Evolutionary conservation across 108 stramenopile species (phyloP).

Genomic region (Nannochloropsis granulata): DNA sequence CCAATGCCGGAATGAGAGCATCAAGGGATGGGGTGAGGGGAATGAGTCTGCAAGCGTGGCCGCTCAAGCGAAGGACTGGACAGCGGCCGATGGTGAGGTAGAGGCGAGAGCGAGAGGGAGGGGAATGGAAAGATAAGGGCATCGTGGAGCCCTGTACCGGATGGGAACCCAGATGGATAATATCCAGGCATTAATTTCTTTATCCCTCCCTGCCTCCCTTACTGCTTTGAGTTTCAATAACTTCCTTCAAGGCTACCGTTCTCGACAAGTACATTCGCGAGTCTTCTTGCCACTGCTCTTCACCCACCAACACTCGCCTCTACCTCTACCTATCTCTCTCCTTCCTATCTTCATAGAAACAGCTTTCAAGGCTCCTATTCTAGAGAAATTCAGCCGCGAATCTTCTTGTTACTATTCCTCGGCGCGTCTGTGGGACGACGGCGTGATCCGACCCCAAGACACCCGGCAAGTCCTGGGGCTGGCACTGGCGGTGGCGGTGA

Average conservation of each 20-base stretch:
- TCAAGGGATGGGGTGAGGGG: too few relatives aligned
- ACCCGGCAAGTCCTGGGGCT: slow-evolving; percentile 70
- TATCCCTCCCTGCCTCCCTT: background rate
- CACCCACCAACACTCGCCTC: background rate
- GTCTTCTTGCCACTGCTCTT: slow-evolving; percentile 61
- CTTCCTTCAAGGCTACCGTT: slow-evolving; percentile 44
- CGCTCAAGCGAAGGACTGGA: slow-evolving; percentile 47
- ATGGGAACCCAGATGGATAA: background rate
- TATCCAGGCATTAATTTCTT: background rate
- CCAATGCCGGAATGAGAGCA: too few relatives aligned
- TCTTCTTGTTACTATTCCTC: slow-evolving; percentile 66
- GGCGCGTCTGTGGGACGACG: slow-evolving; percentile 92
- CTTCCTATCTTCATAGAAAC: slow-evolving; percentile 26
- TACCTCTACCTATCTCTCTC: slow-evolving; percentile 3
- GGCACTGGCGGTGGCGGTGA: slow-evolving; percentile 52
- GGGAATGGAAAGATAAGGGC: too few relatives aligned
- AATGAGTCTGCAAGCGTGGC: slow-evolving; percentile 80
- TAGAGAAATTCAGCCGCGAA: slow-evolving; percentile 39
- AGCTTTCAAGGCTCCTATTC: slow-evolving; percentile 45
- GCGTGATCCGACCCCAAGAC: slow-evolving; percentile 82
- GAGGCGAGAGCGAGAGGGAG: too few relatives aligned
- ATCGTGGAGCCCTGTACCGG: too few relatives aligned
- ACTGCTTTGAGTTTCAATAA: slow-evolving; percentile 6
- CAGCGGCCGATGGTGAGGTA: slow-evolving; percentile 43
- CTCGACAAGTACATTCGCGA: slow-evolving; percentile 35